Base-by-base conservation (phyloP, 2,329 filamentous ascomycete genomes). In the Cryphonectria parasitica region DNA sequence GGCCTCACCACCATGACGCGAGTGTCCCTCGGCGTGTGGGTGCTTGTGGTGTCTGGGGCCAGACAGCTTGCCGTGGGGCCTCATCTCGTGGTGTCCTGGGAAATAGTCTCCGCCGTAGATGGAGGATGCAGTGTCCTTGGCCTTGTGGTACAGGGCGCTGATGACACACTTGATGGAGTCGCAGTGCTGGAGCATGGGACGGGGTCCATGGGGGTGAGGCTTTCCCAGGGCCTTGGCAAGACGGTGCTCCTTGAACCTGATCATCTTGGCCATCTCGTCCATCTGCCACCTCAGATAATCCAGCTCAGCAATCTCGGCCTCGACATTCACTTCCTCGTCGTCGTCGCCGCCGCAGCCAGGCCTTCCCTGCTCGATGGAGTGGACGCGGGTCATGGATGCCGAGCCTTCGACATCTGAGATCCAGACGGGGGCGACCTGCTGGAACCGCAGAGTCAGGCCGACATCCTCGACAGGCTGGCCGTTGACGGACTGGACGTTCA, bases 401-500 rank as follows among this genome's bases (percentile, higher is more conserved):
- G 81, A 79, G 5, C 81, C 82, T 62, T 83, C 80, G 68, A 86
- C 77, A 11, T 82, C 79, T 45, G 82, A 76, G 41, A 87, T 80
- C 62, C 80, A 77, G 28, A 81, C 78, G 0, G 84, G 83, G 2
- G 76, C 74, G 7, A 79, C 81, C 75, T 87, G 85, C 73, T 80
- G 82, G 76, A 88, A 87, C 22, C 81, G 79, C 69, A 83, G 75
- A 28, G 79, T 79, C 69, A 87, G 83, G 10, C 78, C 78, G 52
- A 81, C 75, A 70, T 82, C 77, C 31, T 81, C 75, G 36, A 83
- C 75, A 45, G 79, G 67, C 70, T 78, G 77, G 64, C 81, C 83
- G 75, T 86, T 80, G 45, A 87, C 71, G 10, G 78, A 79, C 52
- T 82, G 75, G 60, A 87, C 76, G 49, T 79, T 78, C 60, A 88